Evolutionary conservation across 2,329 filamentous ascomycete species (phyloP), one percentile per base, ranked within the genome.

Genomic region (Allantophomopsis lycopodina): DNA sequence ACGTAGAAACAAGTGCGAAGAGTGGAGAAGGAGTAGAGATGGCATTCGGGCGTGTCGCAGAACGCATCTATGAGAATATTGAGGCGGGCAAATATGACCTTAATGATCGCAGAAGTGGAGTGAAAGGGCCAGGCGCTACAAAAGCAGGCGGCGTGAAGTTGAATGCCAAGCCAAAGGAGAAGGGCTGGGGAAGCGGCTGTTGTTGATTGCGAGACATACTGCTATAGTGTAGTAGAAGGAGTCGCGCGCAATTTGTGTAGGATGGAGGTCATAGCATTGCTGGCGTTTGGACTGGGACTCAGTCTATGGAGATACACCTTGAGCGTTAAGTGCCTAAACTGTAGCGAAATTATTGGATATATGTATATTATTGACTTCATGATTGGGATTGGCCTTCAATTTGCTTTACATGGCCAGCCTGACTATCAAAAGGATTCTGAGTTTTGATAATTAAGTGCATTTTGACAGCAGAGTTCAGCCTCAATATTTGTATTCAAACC

Each of bases 1-100:
- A 96, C 57, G 86, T 96, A 46, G 91, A 98, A 66, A 98, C 91
- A 32, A 88, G 81, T 48, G 91, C 91, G 37, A 98, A 96, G 68
- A 93, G 81, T 45, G 91, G 91, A 39, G 86, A 94, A 56, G 86
- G 86, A 38, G 91, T 98, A 30, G 91, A 98, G 60, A 74, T 79
- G 49, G 91, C 91, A 2, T 98, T 98, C 54, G 72, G 94, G 55
- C 79, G 91, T 54, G 88, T 96, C 12, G 87, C 91, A 15, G 87
- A 95, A 66, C 72, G 88, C 59, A 96, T 98, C 65, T 94, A 93
- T 57, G 79, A 89, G 58, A 96, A 96, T 54, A 95, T 98, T 46
- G 86, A 95, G 65, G 85, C 85, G 2, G 91, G 91, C 10, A 57
- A 55, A 39, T 96, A 96, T 58, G 88, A 98, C 61, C 65, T 96